Evolutionary conservation across 129 eudicot genomes (phyloP).

Genomic region (Escallonia rubra): DNA sequence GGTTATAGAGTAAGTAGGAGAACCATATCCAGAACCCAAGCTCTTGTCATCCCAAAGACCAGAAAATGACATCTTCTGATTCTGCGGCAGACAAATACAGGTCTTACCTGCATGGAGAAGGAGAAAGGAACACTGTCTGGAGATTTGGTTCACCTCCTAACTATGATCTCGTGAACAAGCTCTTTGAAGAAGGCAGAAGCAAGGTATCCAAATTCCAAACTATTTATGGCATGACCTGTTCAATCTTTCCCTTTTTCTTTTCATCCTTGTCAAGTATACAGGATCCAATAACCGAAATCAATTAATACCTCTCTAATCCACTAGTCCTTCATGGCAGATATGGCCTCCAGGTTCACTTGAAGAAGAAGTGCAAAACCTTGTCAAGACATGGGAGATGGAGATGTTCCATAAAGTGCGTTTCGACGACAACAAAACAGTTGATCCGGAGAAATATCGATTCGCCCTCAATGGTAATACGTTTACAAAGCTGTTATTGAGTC

Average conservation of each 20-base stretch:
- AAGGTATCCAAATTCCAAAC: slow-evolving; percentile 18
- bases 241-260: no score
- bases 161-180: slow-evolving; percentile 49
- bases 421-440: slow-evolving; percentile 33
- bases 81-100: slow-evolving; percentile 38
- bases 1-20: not conserved
- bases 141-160: slow-evolving; percentile 46
- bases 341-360: slow-evolving; percentile 25
- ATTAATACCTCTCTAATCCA: not conserved
- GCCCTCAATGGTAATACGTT: slow-evolving; percentile 29
- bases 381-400: slow-evolving; percentile 52
- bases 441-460: slow-evolving; percentile 24
- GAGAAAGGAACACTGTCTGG: slow-evolving; percentile 46
- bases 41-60: not conserved
- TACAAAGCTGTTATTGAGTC: not conserved
- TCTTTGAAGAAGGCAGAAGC: slow-evolving; percentile 63
- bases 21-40: not conserved
- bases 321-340: not conserved
- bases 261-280: no score
- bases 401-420: slow-evolving; percentile 37
- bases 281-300: no score
- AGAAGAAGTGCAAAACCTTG: slow-evolving; percentile 25
- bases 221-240: no score
- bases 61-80: slow-evolving; percentile 26
- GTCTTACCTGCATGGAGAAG: slow-evolving; percentile 39